These are phyloP conservation scores for Umbelopsis sp. DNA, from an alignment of 371 early-diverging fungal genomes.

Conservation along the genomic window DNA sequence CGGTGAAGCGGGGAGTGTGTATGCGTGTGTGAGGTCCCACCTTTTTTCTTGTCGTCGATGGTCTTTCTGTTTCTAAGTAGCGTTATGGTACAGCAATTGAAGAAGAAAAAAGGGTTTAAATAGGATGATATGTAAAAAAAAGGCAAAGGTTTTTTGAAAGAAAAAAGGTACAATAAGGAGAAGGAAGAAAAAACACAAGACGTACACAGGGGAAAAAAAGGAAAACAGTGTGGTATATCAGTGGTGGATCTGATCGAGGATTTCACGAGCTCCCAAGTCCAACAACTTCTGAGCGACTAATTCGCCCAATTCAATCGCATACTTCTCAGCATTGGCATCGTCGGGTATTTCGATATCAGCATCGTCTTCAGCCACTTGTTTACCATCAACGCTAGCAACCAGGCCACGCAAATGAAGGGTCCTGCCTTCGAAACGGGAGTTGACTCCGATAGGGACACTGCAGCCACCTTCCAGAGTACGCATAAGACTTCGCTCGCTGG, in stretches of 20 bases:
- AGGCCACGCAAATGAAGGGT: slow-evolving; percentile 60
- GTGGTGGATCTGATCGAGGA: slow-evolving; percentile 39
- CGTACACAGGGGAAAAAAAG: background rate
- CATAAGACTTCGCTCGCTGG: slow-evolving; percentile 91
- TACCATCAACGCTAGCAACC: slow-evolving; percentile 75
- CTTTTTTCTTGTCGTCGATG: too few species aligned
- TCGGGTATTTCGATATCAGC: slow-evolving; percentile 39
- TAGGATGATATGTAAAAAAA: too few species aligned
- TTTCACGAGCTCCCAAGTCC: slow-evolving; percentile 39
- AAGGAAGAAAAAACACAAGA: background rate
- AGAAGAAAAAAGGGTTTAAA: too few species aligned
- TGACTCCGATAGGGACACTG: slow-evolving; percentile 94
- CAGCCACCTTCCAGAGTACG: slow-evolving; percentile 94
- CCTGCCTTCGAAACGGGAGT: slow-evolving; percentile 55
- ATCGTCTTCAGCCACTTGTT: slow-evolving; percentile 55
- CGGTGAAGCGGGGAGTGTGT: too few species aligned
- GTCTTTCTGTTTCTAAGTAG: too few species aligned
- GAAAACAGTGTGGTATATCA: slow-evolving; percentile 1
- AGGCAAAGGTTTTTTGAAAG: background rate
- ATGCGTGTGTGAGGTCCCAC: too few species aligned
- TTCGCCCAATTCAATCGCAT: slow-evolving; percentile 33
- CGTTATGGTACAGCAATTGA: too few species aligned
- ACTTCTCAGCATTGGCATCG: slow-evolving; percentile 27
- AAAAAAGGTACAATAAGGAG: background rate
- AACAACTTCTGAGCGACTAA: slow-evolving; percentile 34